Evolutionary conservation across 2,329 filamentous ascomycete species (phyloP).

Genomic region (Microcyclosporella mali): DNA sequence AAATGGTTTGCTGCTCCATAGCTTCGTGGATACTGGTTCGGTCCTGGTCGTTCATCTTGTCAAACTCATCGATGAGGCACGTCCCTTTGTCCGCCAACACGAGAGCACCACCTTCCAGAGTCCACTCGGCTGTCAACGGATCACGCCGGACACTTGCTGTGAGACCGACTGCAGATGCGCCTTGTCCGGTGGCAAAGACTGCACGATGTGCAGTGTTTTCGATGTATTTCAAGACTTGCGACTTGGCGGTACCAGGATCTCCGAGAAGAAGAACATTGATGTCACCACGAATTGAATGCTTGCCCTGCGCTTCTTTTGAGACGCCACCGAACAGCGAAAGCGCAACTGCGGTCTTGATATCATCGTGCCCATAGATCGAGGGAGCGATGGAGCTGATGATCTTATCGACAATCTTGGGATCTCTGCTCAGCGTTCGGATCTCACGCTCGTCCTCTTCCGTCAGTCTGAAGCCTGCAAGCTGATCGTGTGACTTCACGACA

Average conservation of each 20-base stretch:
- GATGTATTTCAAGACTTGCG: constrained; percentile 92
- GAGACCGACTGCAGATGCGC: constrained; percentile 93
- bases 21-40: constrained; percentile 97
- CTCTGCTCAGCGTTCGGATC: constrained; percentile 80
- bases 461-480: constrained; percentile 90
- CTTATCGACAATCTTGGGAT: constrained; percentile 88
- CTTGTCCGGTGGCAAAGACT: constrained; percentile 95
- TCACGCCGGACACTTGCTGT: constrained; percentile 94
- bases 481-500: constrained; percentile 92
- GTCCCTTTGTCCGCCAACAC: constrained; percentile 92
- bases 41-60: constrained; percentile 99
- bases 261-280: constrained; percentile 96
- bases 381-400: constrained; percentile 89
- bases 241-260: constrained; percentile 96
- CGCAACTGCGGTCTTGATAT: constrained; percentile 95
- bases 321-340: constrained; percentile 93
- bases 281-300: constrained; percentile 87
- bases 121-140: constrained; percentile 94
- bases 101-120: constrained; percentile 87
- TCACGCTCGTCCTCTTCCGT: constrained; percentile 91
- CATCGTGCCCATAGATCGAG: constrained; percentile 92
- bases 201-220: constrained; percentile 96
- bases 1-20: constrained; percentile 99
- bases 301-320: constrained; percentile 80
- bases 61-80: constrained; percentile 96